A percentile compares a stretch with the other conserved stretches of the same genome.
phyloP scores from a whole-genome alignment of 352 stramenopile genomes.

The Globisporangium radiosum region DNA sequence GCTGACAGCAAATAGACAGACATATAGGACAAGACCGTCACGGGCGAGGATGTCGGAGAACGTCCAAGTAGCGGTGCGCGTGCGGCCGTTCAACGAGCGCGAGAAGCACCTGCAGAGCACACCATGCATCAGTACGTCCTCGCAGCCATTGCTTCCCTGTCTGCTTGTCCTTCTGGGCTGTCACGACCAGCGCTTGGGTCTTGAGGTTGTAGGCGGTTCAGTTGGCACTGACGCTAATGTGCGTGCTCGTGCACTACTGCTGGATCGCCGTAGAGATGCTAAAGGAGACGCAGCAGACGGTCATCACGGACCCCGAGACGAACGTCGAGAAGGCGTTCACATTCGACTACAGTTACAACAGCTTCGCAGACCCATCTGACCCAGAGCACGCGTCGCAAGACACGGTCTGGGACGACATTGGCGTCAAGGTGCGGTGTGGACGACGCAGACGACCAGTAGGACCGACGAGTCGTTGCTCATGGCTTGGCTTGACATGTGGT shows the following conservation, averaged over 20 bases:
- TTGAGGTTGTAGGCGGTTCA: background rate
- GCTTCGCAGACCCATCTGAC: conserved; percentile 49
- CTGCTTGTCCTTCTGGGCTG: background rate
- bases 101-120: conserved; percentile 69
- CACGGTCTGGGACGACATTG: conserved; percentile 84
- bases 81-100: conserved; percentile 78
- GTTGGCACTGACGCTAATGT: background rate
- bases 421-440: conserved; percentile 37
- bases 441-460: background rate
- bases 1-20: too few relatives aligned
- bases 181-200: too few relatives aligned
- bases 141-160: background rate
- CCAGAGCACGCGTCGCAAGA: conserved; percentile 67
- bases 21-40: too few relatives aligned
- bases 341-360: conserved; percentile 90
- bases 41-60: conserved; percentile 59
- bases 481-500: background rate
- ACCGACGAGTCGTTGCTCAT: too few relatives aligned
- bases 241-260: background rate
- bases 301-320: conserved; percentile 79
- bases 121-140: conserved; percentile 53
- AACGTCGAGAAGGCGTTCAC: conserved; percentile 74
- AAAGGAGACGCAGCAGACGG: conserved; percentile 72
- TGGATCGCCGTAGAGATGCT: conserved; percentile 44
- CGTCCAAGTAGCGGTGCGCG: conserved; percentile 76